Evolutionary conservation across 2,329 filamentous ascomycete genomes (phyloP).

Genomic region (Achaetomium macrosporum): DNA sequence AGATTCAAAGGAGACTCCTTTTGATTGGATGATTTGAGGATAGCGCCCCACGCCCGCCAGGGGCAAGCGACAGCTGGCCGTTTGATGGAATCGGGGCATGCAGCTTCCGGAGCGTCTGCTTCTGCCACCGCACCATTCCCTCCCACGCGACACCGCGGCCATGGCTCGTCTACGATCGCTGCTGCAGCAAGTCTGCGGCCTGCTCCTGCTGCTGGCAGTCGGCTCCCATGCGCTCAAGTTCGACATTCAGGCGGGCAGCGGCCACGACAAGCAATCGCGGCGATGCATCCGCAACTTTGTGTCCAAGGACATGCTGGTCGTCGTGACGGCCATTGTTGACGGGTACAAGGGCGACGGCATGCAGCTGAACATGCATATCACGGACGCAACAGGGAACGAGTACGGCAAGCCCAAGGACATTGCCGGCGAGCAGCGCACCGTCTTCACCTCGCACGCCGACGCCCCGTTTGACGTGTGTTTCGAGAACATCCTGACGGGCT

Average conservation of each 20-base stretch:
- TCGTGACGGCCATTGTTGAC: slow-evolving; percentile 83
- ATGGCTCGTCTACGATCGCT: slow-evolving; percentile 49
- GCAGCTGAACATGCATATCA: slow-evolving; percentile 91
- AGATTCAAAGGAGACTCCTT: neutral
- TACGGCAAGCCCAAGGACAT: slow-evolving; percentile 89
- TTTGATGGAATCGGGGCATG: neutral
- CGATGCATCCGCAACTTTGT: slow-evolving; percentile 98
- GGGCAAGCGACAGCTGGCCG: slow-evolving; percentile 25
- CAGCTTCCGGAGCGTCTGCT: neutral
- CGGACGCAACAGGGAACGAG: slow-evolving; percentile 91
- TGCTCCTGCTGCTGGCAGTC: slow-evolving; percentile 51
- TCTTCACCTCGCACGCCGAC: slow-evolving; percentile 89
- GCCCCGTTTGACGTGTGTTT: slow-evolving; percentile 96
- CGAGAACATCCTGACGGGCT: slow-evolving; percentile 68
- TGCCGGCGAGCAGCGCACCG: slow-evolving; percentile 83
- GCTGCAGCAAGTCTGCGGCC: slow-evolving; percentile 53
- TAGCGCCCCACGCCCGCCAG: slow-evolving; percentile 8
- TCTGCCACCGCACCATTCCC: slow-evolving; percentile 4
- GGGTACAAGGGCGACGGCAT: slow-evolving; percentile 90
- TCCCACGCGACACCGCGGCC: slow-evolving; percentile 19
- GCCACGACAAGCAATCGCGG: slow-evolving; percentile 58
- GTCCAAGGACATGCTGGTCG: slow-evolving; percentile 82
- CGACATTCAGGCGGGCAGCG: slow-evolving; percentile 68
- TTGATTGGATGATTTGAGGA: slow-evolving; percentile 10
- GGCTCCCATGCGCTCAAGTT: slow-evolving; percentile 75